Evolutionary conservation across 768 basidiomycete genomes (phyloP).

Genomic region (Lactarius quietus): DNA sequence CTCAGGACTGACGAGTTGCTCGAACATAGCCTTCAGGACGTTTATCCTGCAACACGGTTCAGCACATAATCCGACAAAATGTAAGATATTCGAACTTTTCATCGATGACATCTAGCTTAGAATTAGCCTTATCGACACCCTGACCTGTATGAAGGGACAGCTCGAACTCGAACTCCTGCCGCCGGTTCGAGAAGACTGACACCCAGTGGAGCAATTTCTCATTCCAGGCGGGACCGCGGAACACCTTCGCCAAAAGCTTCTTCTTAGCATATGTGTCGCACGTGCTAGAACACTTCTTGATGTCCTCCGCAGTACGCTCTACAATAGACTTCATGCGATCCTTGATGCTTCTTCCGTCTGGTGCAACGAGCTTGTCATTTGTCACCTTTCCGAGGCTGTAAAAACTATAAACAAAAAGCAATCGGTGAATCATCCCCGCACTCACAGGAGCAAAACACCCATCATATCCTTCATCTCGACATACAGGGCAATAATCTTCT

Average conservation of each 20-base stretch:
- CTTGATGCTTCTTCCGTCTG: constrained; percentile 35
- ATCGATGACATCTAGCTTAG: constrained; percentile 22
- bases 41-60: constrained; percentile 20
- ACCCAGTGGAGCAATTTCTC: constrained; percentile 29
- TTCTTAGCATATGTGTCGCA: constrained; percentile 36
- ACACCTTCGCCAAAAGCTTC: constrained; percentile 30
- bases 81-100: constrained; percentile 17
- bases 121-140: constrained; percentile 15
- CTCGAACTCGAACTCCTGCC: constrained; percentile 32
- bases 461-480: constrained; percentile 52
- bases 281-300: constrained; percentile 33
- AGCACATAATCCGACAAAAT: too few species aligned
- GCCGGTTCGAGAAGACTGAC: constrained; percentile 28
- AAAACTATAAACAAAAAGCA: neutral
- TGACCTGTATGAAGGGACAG: constrained; percentile 31
- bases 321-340: constrained; percentile 35
- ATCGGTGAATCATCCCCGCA: neutral
- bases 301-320: constrained; percentile 31
- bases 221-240: constrained; percentile 33
- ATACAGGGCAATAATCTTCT: constrained; percentile 44
- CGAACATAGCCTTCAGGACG: constrained; percentile 19
- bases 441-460: constrained; percentile 25
- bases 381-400: constrained; percentile 34
- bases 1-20: constrained; percentile 21
- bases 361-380: constrained; percentile 32